A percentile compares a stretch with the other conserved stretches of the same genome.
phyloP scores from a whole-genome alignment of 371 early-diverging fungal genomes.

The Conidiobolus incongruus region DNA sequence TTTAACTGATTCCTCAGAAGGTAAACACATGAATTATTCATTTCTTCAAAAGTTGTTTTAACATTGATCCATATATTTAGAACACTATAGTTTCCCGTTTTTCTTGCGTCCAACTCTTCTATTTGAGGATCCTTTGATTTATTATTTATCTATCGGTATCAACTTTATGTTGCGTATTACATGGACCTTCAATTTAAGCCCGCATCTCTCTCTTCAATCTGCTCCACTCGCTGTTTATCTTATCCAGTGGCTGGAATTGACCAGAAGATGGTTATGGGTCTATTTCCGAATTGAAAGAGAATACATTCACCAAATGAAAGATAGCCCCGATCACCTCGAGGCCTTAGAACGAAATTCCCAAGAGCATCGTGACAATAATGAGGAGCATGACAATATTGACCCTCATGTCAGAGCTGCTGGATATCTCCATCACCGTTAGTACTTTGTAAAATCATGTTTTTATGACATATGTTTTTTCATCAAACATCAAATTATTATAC shows the following conservation, averaged over 20 bases:
- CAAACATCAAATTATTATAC: too few relatives aligned
- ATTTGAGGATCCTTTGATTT: slow-evolving; percentile 30
- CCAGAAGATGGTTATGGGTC: slow-evolving; percentile 79
- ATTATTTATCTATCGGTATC: slow-evolving; percentile 42
- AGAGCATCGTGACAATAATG: too few relatives aligned
- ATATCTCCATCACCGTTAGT: too few relatives aligned
- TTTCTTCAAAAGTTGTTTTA: too few relatives aligned
- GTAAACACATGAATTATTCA: too few relatives aligned
- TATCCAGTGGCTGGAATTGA: slow-evolving; percentile 53
- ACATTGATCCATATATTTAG: too few relatives aligned
- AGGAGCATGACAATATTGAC: too few relatives aligned
- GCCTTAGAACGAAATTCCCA: too few relatives aligned
- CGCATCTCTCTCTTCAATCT: slow-evolving; percentile 35
- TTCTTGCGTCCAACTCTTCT: slow-evolving; percentile 33
- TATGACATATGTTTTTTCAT: too few relatives aligned
- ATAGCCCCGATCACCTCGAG: too few relatives aligned
- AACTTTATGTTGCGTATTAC: slow-evolving; percentile 63
- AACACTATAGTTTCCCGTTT: slow-evolving; percentile 6
- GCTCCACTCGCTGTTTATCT: slow-evolving; percentile 45
- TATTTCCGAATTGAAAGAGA: slow-evolving; percentile 69
- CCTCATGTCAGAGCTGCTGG: too few relatives aligned
- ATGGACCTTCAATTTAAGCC: slow-evolving; percentile 62
- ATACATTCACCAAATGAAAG: slow-evolving; percentile 8
- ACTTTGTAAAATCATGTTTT: too few relatives aligned
- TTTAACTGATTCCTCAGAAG: background rate